phyloP scores from a whole-genome alignment of 2,329 filamentous ascomycete species.

The Lachnellula suecica region DNA sequence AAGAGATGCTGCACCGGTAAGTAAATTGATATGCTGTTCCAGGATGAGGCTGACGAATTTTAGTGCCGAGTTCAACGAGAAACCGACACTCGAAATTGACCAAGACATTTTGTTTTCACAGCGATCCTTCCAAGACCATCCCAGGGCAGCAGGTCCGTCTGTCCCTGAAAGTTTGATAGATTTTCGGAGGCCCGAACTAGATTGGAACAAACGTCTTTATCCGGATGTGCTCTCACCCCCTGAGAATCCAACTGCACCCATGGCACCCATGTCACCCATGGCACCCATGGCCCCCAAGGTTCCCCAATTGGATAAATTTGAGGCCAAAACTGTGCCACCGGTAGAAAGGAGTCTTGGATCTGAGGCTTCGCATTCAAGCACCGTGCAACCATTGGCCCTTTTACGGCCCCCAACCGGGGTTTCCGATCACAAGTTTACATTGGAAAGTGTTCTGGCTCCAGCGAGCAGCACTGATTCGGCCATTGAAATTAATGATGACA shows the following conservation, averaged over 20 bases:
- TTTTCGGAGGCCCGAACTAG: slow-evolving; percentile 4
- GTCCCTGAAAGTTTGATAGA: not conserved
- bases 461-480: slow-evolving; percentile 14
- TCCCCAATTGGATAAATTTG: slow-evolving; percentile 13
- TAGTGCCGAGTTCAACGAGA: slow-evolving; percentile 24
- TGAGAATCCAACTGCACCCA: slow-evolving; percentile 14
- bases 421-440: slow-evolving; percentile 12
- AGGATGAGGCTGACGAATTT: slow-evolving; percentile 9
- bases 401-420: slow-evolving; percentile 9
- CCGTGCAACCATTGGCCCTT: slow-evolving; percentile 26
- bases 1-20: slow-evolving; percentile 48
- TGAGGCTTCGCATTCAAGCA: slow-evolving; percentile 16
- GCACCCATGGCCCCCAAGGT: slow-evolving; percentile 17
- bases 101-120: slow-evolving; percentile 10
- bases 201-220: slow-evolving; percentile 18
- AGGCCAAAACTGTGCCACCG: slow-evolving; percentile 5
- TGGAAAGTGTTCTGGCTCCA: slow-evolving; percentile 23
- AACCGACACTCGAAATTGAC: slow-evolving; percentile 6
- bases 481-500: slow-evolving; percentile 8
- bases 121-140: slow-evolving; percentile 2
- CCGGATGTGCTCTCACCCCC: slow-evolving; percentile 16
- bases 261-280: slow-evolving; percentile 16
- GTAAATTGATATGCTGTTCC: slow-evolving; percentile 12
- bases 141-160: slow-evolving; percentile 1
- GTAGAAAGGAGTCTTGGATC: slow-evolving; percentile 10